Conservation (phyloP, 441 rosid species). For the Sinapis alba region DNA sequence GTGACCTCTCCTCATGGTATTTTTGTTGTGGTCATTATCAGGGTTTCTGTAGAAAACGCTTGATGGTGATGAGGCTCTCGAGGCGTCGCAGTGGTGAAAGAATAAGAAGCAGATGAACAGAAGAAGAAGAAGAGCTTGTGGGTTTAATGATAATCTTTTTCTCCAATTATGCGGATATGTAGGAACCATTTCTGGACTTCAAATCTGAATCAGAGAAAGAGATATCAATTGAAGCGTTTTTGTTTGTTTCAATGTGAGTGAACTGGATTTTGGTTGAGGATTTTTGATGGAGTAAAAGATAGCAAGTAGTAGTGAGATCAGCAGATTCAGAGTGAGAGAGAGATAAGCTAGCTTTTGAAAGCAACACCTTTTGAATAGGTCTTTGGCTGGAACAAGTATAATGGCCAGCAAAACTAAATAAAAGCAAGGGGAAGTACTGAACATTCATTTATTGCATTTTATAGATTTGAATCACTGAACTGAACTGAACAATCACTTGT, state of each 20-base stretch:
- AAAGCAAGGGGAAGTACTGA: conserved; percentile 22
- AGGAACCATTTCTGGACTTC: conserved; percentile 15
- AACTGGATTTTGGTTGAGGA: conserved; percentile 19
- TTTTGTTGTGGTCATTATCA: conserved; percentile 28
- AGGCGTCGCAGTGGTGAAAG: conserved; percentile 48
- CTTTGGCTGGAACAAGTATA: conserved; percentile 31
- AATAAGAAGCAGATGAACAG: conserved; percentile 42
- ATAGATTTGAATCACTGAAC: conserved; percentile 3
- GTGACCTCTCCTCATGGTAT: conserved; percentile 45
- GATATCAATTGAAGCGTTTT: conserved; percentile 6
- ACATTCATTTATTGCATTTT: conserved; percentile 22
- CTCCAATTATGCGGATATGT: conserved; percentile 33
- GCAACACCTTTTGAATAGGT: conserved; percentile 40
- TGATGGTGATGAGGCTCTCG: conserved; percentile 51
- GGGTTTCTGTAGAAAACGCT: conserved; percentile 55
- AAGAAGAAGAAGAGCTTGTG: conserved; percentile 35
- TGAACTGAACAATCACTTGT: conserved; percentile 12
- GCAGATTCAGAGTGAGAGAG: conserved; percentile 17
- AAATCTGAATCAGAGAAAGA: conserved; percentile 19
- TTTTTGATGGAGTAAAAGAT: conserved; percentile 35
- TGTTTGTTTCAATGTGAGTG: conserved; percentile 16
- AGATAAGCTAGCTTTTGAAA: conserved; percentile 26
- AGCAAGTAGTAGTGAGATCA: conserved; percentile 42
- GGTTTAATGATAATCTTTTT: conserved; percentile 20
- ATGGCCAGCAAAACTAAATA: conserved; percentile 26